Conservation (phyloP, 768 basidiomycete genomes). For the Gymnopilus junonius region DNA sequence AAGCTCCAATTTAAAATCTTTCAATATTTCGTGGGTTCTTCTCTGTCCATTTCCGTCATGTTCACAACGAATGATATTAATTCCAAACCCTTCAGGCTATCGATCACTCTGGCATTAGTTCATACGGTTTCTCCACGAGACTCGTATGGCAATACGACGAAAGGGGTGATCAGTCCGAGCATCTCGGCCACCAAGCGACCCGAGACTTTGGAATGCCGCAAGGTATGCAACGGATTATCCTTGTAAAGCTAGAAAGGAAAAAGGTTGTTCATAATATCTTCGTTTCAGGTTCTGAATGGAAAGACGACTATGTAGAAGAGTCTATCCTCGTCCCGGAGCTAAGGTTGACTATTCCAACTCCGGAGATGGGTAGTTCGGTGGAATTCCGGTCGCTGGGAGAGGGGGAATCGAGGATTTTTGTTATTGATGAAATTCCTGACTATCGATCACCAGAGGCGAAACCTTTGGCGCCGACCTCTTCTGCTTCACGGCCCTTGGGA, state of each 20-base stretch:
- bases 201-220: slow-evolving; percentile 15
- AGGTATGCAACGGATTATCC: slow-evolving; percentile 15
- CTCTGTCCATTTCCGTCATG: neutral
- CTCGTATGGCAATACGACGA: slow-evolving; percentile 11
- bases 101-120: slow-evolving; percentile 18
- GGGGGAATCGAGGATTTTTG: neutral
- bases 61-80: slow-evolving; percentile 5
- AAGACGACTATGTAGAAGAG: slow-evolving; percentile 6
- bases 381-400: neutral
- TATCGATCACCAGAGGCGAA: neutral
- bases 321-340: slow-evolving; percentile 30
- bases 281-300: slow-evolving; percentile 15
- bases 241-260: neutral
- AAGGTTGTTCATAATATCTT: neutral
- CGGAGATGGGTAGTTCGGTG: slow-evolving; percentile 29
- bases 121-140: slow-evolving; percentile 13
- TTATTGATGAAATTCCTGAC: slow-evolving; percentile 6
- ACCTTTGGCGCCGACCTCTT: neutral
- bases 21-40: neutral
- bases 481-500: neutral
- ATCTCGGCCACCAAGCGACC: slow-evolving; percentile 7
- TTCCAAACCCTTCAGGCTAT: slow-evolving; percentile 11
- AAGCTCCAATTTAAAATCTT: slow-evolving; percentile 7
- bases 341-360: slow-evolving; percentile 37
- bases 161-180: slow-evolving; percentile 3